phyloP scores from a whole-genome alignment of 768 basidiomycete species.

The Punctularia strigosozonata region DNA sequence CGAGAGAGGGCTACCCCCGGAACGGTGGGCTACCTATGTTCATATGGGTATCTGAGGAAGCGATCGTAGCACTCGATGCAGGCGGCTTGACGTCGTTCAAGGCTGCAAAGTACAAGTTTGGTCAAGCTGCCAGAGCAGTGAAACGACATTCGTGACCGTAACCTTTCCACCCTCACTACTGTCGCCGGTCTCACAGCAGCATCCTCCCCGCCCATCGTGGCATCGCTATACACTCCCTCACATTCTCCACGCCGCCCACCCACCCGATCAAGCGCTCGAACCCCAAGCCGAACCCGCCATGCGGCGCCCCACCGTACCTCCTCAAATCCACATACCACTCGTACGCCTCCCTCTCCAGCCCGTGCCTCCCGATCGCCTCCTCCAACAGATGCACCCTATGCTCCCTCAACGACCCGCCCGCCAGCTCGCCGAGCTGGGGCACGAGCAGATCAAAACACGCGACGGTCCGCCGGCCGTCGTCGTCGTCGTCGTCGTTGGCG shows the following conservation, averaged over 20 bases:
- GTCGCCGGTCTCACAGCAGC: conserved; percentile 35
- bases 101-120: too few species aligned
- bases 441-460: conserved; percentile 96
- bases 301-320: conserved; percentile 76
- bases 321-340: conserved; percentile 80
- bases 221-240: conserved; percentile 89
- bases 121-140: too few species aligned
- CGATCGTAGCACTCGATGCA: too few species aligned
- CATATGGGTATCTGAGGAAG: not conserved
- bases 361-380: conserved; percentile 34
- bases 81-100: too few species aligned
- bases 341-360: conserved; percentile 30
- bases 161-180: too few species aligned
- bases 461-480: conserved; percentile 40
- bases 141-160: too few species aligned
- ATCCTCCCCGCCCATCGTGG: conserved; percentile 82
- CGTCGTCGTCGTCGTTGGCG: conserved; percentile 28
- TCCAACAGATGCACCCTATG: conserved; percentile 48
- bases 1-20: not conserved
- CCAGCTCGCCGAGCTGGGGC: conserved; percentile 80
- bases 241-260: conserved; percentile 79
- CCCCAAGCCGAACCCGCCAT: conserved; percentile 94
- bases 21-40: not conserved
- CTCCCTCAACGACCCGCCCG: conserved; percentile 84
- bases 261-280: conserved; percentile 86